phyloP scores from a whole-genome alignment of 202 grass and related monocot genomes.

The Cymbopogon flexuosus region DNA sequence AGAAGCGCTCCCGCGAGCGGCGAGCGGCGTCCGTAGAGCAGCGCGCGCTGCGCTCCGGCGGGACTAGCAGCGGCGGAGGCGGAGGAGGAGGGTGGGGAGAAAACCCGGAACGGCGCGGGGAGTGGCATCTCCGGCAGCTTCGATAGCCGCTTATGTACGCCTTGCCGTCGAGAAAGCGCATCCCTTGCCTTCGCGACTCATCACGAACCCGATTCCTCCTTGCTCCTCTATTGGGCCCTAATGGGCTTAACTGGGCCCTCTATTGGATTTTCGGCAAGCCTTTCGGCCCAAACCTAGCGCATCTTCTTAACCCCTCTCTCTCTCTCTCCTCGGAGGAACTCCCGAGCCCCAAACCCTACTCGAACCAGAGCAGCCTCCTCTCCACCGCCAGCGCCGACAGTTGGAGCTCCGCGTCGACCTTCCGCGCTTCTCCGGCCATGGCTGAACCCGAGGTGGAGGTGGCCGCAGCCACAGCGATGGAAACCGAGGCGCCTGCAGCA shows the following conservation, averaged over 20 bases:
- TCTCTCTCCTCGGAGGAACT: not conserved
- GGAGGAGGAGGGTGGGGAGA: constrained; percentile 16
- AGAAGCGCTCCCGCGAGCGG: constrained; percentile 41
- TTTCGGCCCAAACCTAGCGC: not conserved
- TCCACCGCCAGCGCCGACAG: constrained; percentile 9
- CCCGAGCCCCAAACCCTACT: constrained; percentile 36
- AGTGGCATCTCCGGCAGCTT: constrained; percentile 33
- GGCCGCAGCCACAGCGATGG: constrained; percentile 26
- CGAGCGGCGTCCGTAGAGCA: constrained; percentile 1
- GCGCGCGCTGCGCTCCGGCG: not conserved
- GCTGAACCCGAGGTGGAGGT: constrained; percentile 38
- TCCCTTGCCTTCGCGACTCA: too few relatives aligned
- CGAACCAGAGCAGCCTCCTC: constrained; percentile 24
- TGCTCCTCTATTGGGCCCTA: not conserved
- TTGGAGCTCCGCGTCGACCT: not conserved
- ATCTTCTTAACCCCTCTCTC: constrained; percentile 3
- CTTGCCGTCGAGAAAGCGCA: constrained; percentile 4
- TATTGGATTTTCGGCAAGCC: not conserved
- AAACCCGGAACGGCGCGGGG: constrained; percentile 9
- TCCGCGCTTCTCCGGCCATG: constrained; percentile 17
- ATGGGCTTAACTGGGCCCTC: not conserved
- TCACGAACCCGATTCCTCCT: not conserved
- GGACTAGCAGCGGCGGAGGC: not conserved
- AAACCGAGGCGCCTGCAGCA: constrained; percentile 24
- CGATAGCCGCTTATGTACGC: constrained; percentile 4